phyloP scores from a whole-genome alignment of 352 stramenopile genomes.

The Globisporangium lucens region DNA sequence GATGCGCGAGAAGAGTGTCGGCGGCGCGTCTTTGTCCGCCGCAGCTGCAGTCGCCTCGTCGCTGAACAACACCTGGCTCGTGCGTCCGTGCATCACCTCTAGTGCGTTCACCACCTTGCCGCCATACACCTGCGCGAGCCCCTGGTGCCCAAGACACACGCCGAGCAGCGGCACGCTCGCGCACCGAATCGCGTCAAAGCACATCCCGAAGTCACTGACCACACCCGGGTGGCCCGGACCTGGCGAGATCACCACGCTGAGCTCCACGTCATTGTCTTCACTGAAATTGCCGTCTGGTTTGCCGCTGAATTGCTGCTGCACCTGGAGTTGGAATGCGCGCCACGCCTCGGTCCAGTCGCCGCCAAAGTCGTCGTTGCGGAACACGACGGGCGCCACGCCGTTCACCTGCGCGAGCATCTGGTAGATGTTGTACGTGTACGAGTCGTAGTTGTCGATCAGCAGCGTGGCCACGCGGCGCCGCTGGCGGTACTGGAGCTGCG shows the following conservation, averaged over 20 bases:
- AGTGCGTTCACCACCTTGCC: conserved; percentile 73
- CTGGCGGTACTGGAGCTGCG: conserved; percentile 13
- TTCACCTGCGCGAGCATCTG: conserved; percentile 94
- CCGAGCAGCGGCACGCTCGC: conserved; percentile 88
- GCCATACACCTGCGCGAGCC: conserved; percentile 89
- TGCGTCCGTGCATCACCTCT: conserved; percentile 93
- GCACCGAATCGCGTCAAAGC: conserved; percentile 63
- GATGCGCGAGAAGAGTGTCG: conserved; percentile 53
- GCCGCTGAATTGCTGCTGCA: conserved; percentile 18
- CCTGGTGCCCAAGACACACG: conserved; percentile 97
- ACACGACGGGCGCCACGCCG: conserved; percentile 79
- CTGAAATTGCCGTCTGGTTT: background rate
- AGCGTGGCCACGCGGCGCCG: conserved; percentile 56
- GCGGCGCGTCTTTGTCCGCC: background rate
- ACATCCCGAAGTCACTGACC: conserved; percentile 86
- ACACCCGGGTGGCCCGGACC: conserved; percentile 88
- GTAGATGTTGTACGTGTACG: conserved; percentile 97
- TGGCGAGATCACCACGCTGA: conserved; percentile 89
- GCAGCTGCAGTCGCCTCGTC: conserved; percentile 15
- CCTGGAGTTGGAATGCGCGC: conserved; percentile 45
- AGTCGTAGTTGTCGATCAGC: conserved; percentile 98
- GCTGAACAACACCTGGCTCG: conserved; percentile 68
- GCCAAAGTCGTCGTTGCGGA: conserved; percentile 91
- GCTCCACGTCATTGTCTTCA: conserved; percentile 26
- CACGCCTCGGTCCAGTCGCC: conserved; percentile 65